Evolutionary conservation across 2,329 filamentous ascomycete genomes (phyloP).

Genomic region (Cytospora paraplurivora): DNA sequence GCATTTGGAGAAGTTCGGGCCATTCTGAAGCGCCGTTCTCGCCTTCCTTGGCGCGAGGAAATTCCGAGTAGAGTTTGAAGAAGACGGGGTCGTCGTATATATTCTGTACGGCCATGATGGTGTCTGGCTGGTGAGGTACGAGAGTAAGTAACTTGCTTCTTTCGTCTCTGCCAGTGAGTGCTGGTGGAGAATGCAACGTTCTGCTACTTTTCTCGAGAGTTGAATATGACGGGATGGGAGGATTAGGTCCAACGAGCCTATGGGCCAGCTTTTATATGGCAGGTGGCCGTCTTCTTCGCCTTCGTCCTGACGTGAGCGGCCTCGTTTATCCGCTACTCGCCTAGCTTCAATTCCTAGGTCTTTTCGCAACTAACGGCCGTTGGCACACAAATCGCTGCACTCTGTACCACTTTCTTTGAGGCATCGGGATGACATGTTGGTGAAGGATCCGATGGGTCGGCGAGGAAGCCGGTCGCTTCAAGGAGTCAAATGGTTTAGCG

Average conservation of each 20-base stretch:
- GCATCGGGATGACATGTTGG: slow-evolving; percentile 10
- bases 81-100: slow-evolving; percentile 46
- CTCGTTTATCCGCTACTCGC: slow-evolving; percentile 16
- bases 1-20: slow-evolving; percentile 44
- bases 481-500: background rate
- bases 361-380: slow-evolving; percentile 14
- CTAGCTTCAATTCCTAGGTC: slow-evolving; percentile 14
- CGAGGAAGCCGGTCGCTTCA: background rate
- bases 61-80: slow-evolving; percentile 46
- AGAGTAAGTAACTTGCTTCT: slow-evolving; percentile 11
- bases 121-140: background rate
- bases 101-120: slow-evolving; percentile 37
- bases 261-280: background rate
- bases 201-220: background rate
- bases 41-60: slow-evolving; percentile 45
- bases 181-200: background rate
- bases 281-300: background rate
- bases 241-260: background rate
- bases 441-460: background rate
- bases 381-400: slow-evolving; percentile 21
- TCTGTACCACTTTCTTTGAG: slow-evolving; percentile 19
- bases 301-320: background rate
- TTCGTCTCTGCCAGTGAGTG: slow-evolving; percentile 8
- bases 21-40: slow-evolving; percentile 47
- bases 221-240: background rate